Conservation (phyloP, 1,284 basidiomycete species). For the Cronartium ribicola region DNA sequence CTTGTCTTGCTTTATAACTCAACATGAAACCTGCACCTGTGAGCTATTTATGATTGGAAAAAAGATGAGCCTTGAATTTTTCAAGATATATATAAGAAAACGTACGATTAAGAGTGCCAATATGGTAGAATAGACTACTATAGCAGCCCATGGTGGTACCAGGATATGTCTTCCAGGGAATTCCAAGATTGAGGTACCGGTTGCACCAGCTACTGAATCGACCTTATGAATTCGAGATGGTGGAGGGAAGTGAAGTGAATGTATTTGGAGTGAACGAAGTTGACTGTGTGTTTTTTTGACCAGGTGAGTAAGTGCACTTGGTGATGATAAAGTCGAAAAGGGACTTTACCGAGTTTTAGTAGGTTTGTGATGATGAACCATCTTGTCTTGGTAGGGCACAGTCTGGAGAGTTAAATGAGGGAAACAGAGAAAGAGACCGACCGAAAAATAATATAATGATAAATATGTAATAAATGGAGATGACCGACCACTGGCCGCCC, state of each 20-base stretch:
- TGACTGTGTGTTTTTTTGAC: not conserved
- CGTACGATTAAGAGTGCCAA: not conserved
- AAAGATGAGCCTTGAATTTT: not conserved
- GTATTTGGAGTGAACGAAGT: not conserved
- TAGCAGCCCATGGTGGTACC: constrained; percentile 19
- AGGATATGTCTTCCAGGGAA: constrained; percentile 29
- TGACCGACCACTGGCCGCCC: too few species aligned
- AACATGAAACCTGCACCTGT: constrained; percentile 33
- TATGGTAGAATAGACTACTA: not conserved
- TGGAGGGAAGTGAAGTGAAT: not conserved
- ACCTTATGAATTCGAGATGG: not conserved
- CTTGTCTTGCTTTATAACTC: constrained; percentile 28
- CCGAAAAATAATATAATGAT: too few species aligned
- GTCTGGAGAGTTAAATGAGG: too few species aligned
- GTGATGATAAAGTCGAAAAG: too few species aligned
- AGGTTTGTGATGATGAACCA: too few species aligned
- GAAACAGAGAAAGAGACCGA: too few species aligned
- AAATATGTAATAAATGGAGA: too few species aligned
- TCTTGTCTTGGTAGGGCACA: too few species aligned
- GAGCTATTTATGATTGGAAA: not conserved
- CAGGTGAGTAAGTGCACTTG: not conserved
- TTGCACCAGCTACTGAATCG: constrained; percentile 24
- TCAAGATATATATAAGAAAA: not conserved
- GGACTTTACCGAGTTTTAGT: too few species aligned
- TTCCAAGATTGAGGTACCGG: not conserved